Evolutionary conservation across 805 yeast genomes (phyloP), one percentile per base, ranked within the genome.

Genomic region (Schwanniomyces pseudopolymorphus): DNA sequence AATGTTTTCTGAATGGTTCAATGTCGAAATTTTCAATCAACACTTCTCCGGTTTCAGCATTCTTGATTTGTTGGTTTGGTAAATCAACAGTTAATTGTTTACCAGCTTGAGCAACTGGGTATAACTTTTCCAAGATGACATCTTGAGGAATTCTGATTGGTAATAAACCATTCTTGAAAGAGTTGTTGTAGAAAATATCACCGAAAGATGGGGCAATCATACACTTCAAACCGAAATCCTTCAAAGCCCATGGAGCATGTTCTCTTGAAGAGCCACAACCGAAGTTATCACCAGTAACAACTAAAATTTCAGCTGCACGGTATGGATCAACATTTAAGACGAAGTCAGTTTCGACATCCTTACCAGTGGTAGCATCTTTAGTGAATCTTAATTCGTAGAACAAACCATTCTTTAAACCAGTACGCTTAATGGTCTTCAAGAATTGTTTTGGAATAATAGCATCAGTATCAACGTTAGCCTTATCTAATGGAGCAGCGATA

Each of bases 201-300:
- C 98, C 99, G 58, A 92, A 94, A 0, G 97, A 90, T 47, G 98
- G 99, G 5, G 98, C 98, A 67, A 94, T 91, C 62, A 94, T 87
- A 53, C 92, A 85, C 69, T 87, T 85, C 69, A 94, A 90, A 69
- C 99, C 99, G 61, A 94, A 94, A 72, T 94, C 99, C 61, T 90
- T 91, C 56, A 94, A 79, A 2, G 99, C 98, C 99, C 99, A 94
- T 48, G 99, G 98, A 27, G 99, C 99, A 63, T 94, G 99, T 70
- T 94, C 99, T 80, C 99, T 89, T 1, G 97, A 91, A 35, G 97
- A 91, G 61, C 99, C 99, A 76, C 99, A 94, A 56, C 99, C 99
- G 65, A 94, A 94, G 77, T 94, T 94, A 65, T 89, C 96, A 67
- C 99, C 99, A 37, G 95, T 83, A 49, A 90, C 96, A 56, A 92